Base-by-base conservation (phyloP, 2,329 filamentous ascomycete genomes). In the Epichloe sylvatica region DNA sequence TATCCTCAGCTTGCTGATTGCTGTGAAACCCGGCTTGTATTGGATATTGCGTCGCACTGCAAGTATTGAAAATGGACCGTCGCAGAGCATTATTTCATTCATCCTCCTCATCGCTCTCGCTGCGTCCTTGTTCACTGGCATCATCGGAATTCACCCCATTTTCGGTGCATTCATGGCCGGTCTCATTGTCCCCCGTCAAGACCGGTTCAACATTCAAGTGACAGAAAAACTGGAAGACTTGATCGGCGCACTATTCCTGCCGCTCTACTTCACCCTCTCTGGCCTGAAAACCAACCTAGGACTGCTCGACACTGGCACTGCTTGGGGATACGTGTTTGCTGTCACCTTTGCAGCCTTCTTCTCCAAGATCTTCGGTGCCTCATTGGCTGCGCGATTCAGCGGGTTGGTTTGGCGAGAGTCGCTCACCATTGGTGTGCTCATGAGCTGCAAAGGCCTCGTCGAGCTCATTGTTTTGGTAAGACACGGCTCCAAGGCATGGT, bases 381-480 rank as follows among this genome's bases (percentile, higher is more conserved):
- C 87, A 0, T 51, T 94, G 1, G 88, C 90, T 7, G 89, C 91
- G 0, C 78, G 80, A 36, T 61, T 80, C 3, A 86, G 80, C 58
- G 88, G 84, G 25, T 72, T 96, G 46, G 76, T 94, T 1, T 97
- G 91, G 91, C 78, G 90, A 52, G 91, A 97, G 64, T 90, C 85
- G 51, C 78, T 94, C 34, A 80, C 87, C 1, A 92, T 97, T 56
- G 91, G 91, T 13, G 80, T 83, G 15, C 68, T 96, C 59, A 97
- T 97, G 91, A 94, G 87, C 67, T 97, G 91, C 67, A 97, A 97
- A 66, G 91, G 91, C 59, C 73, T 97, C 9, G 90, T 96, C 0
- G 90, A 96, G 64, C 71, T 97, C 47, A 96, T 97, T 63, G 90
- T 96, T n/a, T 65, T 94, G 65, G 86, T 90, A 72, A 68, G 80